Evolutionary conservation across 2,329 filamentous ascomycete species (phyloP).

Genomic region (Botrytis fabae): DNA sequence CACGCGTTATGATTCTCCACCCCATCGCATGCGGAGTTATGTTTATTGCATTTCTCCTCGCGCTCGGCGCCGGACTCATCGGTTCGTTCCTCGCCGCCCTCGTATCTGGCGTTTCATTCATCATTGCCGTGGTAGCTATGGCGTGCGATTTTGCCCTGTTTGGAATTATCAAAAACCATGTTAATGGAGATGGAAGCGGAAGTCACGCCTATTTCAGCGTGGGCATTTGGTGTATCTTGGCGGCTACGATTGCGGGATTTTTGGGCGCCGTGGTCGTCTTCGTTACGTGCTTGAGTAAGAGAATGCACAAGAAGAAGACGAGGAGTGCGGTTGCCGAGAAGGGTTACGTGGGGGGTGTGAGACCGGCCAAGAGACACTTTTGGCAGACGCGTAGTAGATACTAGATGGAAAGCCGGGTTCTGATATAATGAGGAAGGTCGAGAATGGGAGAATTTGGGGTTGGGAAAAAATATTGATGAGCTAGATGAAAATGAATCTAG

Average conservation of each 20-base stretch:
- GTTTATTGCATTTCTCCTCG: conserved; percentile 60
- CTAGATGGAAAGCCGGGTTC: conserved; percentile 7
- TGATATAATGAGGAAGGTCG: background rate
- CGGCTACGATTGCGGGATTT: conserved; percentile 54
- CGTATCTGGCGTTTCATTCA: conserved; percentile 51
- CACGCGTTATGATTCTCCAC: conserved; percentile 62
- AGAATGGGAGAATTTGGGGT: no score
- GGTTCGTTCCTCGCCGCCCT: conserved; percentile 54
- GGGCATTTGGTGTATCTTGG: conserved; percentile 61
- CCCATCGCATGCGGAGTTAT: conserved; percentile 57
- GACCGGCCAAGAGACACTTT: conserved; percentile 26
- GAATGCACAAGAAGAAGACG: conserved; percentile 41
- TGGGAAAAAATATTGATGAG: background rate
- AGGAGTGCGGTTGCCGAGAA: conserved; percentile 22
- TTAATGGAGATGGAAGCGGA: conserved; percentile 46
- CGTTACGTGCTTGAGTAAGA: conserved; percentile 55
- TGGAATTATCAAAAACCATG: conserved; percentile 52
- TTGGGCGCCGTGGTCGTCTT: conserved; percentile 59
- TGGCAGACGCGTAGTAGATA: conserved; percentile 29
- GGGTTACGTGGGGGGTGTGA: conserved; percentile 29
- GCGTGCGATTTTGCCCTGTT: conserved; percentile 60
- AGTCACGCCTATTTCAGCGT: conserved; percentile 52
- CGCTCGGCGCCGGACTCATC: conserved; percentile 51
- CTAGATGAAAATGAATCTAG: background rate
- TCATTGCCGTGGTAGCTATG: conserved; percentile 51